phyloP scores from a whole-genome alignment of 2,329 filamentous ascomycete species.

The Neofusicoccum laricinum region DNA sequence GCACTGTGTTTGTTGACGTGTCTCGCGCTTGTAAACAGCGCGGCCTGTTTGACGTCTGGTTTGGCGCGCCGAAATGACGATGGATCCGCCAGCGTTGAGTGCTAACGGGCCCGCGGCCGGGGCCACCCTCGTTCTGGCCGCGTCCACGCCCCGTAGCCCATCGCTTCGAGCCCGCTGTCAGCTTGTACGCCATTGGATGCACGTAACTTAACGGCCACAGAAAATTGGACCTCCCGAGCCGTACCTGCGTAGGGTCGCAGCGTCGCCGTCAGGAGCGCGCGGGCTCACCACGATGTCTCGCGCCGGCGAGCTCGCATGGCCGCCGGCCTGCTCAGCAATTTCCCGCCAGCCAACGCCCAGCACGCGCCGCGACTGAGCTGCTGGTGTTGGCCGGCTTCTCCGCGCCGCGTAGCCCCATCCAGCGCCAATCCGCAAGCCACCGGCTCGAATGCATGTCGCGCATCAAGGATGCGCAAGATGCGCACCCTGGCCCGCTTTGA shows the following conservation, averaged over 20 bases:
- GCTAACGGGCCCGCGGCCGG: conserved; percentile 2
- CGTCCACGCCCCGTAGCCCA: neutral
- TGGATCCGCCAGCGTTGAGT: neutral
- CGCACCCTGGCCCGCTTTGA: neutral
- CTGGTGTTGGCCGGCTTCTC: conserved; percentile 6
- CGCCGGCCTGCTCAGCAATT: neutral
- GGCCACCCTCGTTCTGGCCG: neutral
- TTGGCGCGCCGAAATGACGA: neutral
- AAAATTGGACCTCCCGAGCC: conserved; percentile 8
- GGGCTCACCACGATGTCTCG: neutral
- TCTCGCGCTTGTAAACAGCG: conserved; percentile 9
- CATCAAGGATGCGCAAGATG: conserved; percentile 11
- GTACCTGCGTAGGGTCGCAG: conserved; percentile 10
- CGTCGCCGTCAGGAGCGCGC: neutral
- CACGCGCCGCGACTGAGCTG: neutral
- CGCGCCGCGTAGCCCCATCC: neutral
- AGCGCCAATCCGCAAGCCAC: conserved; percentile 12
- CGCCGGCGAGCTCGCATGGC: neutral
- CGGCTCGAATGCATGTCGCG: conserved; percentile 9
- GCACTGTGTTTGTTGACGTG: conserved; percentile 5
- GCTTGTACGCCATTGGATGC: conserved; percentile 12
- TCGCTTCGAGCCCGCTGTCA: neutral
- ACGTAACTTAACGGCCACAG: conserved; percentile 1
- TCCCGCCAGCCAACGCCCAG: neutral
- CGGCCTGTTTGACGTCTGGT: conserved; percentile 10